Evolutionary conservation across 257 asterid species (phyloP), one percentile per base, ranked within the genome.

Genomic region (Rhazya stricta): DNA sequence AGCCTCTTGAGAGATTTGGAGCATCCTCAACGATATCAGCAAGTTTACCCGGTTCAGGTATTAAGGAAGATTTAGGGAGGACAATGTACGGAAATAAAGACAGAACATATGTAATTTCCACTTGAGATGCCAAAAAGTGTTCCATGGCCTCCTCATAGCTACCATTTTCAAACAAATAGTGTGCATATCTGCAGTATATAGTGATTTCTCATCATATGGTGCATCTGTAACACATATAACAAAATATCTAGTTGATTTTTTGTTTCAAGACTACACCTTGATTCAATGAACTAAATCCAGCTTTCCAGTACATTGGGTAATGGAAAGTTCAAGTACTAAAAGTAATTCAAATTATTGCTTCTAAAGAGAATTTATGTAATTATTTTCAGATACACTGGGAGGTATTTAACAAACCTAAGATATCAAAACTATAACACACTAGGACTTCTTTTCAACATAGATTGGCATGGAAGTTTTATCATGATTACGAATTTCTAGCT

Each of bases 121-220:
- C 97, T 89, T 95, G 96, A 79, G 99, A 95, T 79, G 96, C 95
- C 80, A 84, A 80, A 85, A 91, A 95, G 37, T 92, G 98, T 65
- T 92, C 98, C 98, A 95, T 84, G 77, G 99, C 96, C 81, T 95
- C 98, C 88, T 95, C 98, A 75, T 90, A 95, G 88, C 85, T 84
- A 71, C 97, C 97, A 76, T 91, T 95, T 71, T 91, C 99, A 84
- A 87, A 95, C 80, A 95, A 89, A 86, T 87, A 84, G 84, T 88
- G 97, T 9, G 99, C 96, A 84, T 95, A 95, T 85, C 98, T 92
- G 92, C 74, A 82, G 58, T 48, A 79, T 63, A 63, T 9, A 83
- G 69, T 13, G 73, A 63, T 56, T 62, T 71, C 69, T 72, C 82
- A 81, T 85, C 81, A 85, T 23, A 72, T 74, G 36, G 61, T 66